Base-by-base conservation (phyloP, 495 filamentous ascomycete genomes). In the Daldinia vernicosa region DNA sequence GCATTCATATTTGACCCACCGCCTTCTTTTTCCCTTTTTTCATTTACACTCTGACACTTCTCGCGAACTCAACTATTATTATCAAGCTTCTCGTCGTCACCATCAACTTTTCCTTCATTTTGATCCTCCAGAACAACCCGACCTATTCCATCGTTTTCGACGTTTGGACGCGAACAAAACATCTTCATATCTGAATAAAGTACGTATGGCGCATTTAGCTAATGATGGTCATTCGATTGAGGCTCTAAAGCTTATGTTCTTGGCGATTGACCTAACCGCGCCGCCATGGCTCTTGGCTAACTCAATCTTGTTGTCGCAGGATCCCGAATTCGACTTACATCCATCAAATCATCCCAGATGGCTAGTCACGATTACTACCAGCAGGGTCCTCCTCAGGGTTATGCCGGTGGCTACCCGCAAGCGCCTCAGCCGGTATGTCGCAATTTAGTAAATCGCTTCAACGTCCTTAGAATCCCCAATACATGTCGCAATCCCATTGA, bases 311-410 rank as follows among this genome's bases (percentile, higher is more conserved):
- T 61, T 60, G 6, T 68, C 60, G 60, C 65, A 72, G 70, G 58
- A 53, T 53, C 37, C 27, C 57, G 3, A 52, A 71, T 56, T 27
- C 27, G 12, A 52, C 55, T 33, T 39, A 40, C 22, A 59, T 66
- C 53, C 30, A 56, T 56, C 53, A 64, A 73, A 59, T 62, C 62
- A 24, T 56, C 68, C 68, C 15, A 40, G 60, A 87, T 87, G 84
- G 75, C 84, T 60, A 80, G 75, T 73, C 79, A 85, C 74, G 80
- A 79, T 35, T 85, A 84, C 71, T 84, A 85, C 71, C 69, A 78
- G 27, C 70, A 77, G 53, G 74, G 76, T 22, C 79, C 79, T 35
- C 80, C 70, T 32, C 53, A 78, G 62, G 78, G 78, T 61, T 76
- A 79, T 56, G 78, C 70, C 27, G 17, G 22, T 22, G 75, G 77